Conservation (phyloP, 2,329 filamentous ascomycete species). For the Aspergillus neotritici region DNA sequence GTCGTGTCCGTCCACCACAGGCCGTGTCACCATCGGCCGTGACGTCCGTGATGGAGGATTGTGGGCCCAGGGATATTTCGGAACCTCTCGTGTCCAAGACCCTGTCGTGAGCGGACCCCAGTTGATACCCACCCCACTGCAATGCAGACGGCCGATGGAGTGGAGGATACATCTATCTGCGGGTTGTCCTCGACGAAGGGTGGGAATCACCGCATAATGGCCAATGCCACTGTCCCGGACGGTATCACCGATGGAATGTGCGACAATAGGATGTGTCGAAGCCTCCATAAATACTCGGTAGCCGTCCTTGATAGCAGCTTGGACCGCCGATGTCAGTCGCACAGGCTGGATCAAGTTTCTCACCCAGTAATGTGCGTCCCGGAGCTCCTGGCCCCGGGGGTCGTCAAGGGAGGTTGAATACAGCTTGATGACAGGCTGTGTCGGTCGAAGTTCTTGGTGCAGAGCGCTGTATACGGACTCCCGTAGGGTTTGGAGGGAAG, state of each 20-base stretch:
- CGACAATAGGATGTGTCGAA: slow-evolving; percentile 39
- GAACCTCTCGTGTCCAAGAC: slow-evolving; percentile 23
- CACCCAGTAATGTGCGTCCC: slow-evolving; percentile 28
- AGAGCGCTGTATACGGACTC: slow-evolving; percentile 19
- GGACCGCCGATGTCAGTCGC: slow-evolving; percentile 31
- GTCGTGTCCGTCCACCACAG: slow-evolving; percentile 22
- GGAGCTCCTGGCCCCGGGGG: slow-evolving; percentile 3
- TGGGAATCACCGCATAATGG: slow-evolving; percentile 27
- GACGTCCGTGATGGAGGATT: slow-evolving; percentile 5
- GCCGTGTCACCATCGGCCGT: slow-evolving; percentile 2
- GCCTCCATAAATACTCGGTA: slow-evolving; percentile 39
- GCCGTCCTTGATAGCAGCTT: slow-evolving; percentile 34
- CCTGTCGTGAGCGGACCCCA: slow-evolving; percentile 18
- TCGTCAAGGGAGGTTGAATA: slow-evolving; percentile 17
- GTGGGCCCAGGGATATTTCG: slow-evolving; percentile 21
- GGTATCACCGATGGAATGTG: slow-evolving; percentile 40
- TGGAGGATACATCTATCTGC: slow-evolving; percentile 24
- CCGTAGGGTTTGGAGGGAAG: slow-evolving; percentile 29
- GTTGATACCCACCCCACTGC: slow-evolving; percentile 27
- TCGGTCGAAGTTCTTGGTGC: slow-evolving; percentile 21
- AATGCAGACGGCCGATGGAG: slow-evolving; percentile 26
- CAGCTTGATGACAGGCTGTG: slow-evolving; percentile 4
- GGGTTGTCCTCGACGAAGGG: slow-evolving; percentile 26
- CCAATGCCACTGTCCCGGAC: slow-evolving; percentile 28
- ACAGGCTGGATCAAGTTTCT: slow-evolving; percentile 35